Conservation (phyloP, 768 basidiomycete species). For the Leucosporidium creatinivorum region DNA sequence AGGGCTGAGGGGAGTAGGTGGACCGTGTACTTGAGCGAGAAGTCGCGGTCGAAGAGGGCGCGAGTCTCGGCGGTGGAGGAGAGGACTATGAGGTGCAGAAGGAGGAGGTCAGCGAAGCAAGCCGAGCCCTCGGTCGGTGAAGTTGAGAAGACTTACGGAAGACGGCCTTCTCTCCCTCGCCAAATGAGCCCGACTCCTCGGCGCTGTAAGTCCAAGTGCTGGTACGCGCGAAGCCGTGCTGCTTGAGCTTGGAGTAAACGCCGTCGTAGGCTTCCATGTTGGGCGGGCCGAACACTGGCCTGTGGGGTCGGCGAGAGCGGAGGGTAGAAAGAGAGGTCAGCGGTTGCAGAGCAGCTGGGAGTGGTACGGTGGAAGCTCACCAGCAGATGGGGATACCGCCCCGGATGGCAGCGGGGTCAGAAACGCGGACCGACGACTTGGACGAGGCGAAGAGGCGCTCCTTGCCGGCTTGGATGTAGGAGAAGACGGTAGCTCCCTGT, state of each 20-base stretch:
- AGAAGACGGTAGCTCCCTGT: constrained; percentile 29
- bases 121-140: neutral
- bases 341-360: too few relatives aligned
- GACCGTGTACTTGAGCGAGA: constrained; percentile 72
- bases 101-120: neutral
- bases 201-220: constrained; percentile 57
- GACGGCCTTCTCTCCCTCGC: constrained; percentile 54
- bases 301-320: neutral
- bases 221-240: constrained; percentile 89
- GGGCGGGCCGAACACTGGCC: too few relatives aligned
- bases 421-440: constrained; percentile 12
- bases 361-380: neutral
- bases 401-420: constrained; percentile 28
- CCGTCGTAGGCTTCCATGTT: neutral
- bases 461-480: constrained; percentile 14
- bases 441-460: constrained; percentile 34
- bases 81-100: constrained; percentile 47
- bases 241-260: constrained; percentile 51
- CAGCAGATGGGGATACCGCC: constrained; percentile 35
- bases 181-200: constrained; percentile 51
- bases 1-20: constrained; percentile 67
- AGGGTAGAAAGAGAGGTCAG: too few relatives aligned
- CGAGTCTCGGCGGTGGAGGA: constrained; percentile 56
- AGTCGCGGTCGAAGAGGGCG: constrained; percentile 56
- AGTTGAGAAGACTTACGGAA: constrained; percentile 53